Evolutionary conservation across 768 basidiomycete species (phyloP).

Genomic region (Mycena latifolia): DNA sequence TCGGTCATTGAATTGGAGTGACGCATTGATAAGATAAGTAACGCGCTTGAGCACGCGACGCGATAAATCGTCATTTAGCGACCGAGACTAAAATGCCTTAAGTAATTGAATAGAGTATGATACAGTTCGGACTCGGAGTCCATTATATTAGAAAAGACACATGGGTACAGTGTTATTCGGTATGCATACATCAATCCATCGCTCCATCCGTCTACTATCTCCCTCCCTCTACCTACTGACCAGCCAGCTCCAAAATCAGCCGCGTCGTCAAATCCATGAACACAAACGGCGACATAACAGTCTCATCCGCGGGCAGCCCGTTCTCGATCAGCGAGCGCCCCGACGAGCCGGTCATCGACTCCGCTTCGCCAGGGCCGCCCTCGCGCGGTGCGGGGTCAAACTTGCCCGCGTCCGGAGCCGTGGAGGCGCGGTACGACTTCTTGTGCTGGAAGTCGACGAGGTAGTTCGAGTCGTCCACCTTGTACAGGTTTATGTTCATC

Average conservation of each 20-base stretch:
- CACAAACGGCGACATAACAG: constrained; percentile 87
- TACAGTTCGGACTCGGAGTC: constrained; percentile 3
- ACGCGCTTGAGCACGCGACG: too few species aligned
- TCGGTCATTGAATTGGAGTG: too few species aligned
- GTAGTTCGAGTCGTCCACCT: constrained; percentile 96
- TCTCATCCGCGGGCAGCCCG: constrained; percentile 63
- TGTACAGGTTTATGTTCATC: constrained; percentile 98
- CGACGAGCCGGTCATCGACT: constrained; percentile 41
- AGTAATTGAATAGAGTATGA: neutral
- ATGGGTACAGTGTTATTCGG: constrained; percentile 10
- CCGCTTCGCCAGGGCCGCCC: constrained; percentile 63
- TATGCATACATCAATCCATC: constrained; percentile 13
- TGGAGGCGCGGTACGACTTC: constrained; percentile 87
- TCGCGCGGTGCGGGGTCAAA: constrained; percentile 77
- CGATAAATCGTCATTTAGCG: too few species aligned
- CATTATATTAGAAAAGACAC: constrained; percentile 1
- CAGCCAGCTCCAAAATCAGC: constrained; percentile 94
- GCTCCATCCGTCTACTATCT: neutral
- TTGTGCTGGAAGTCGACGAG: constrained; percentile 99
- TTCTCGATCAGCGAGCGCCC: constrained; percentile 69
- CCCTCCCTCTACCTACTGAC: constrained; percentile 42
- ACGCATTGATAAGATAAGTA: too few species aligned
- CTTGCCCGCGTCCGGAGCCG: constrained; percentile 73
- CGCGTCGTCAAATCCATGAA: constrained; percentile 97
- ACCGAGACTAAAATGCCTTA: too few species aligned